Evolutionary conservation across 345 rosid species (phyloP), one percentile per base, ranked within the genome.

Genomic region (Hibiscus tridactylites): DNA sequence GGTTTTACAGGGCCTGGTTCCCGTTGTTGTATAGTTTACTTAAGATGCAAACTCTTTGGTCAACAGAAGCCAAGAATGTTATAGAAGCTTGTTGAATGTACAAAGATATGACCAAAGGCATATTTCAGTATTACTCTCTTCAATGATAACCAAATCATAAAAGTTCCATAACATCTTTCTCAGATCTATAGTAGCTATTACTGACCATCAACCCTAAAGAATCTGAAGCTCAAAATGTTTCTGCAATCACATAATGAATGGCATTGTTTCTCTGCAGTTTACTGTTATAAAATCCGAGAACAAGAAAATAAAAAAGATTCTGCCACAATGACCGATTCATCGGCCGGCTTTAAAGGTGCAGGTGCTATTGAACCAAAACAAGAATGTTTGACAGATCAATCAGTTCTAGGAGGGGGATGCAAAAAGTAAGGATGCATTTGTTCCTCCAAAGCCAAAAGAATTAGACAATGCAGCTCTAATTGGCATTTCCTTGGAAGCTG

Each of bases 391-490:
- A 39, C 21, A 49, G 59, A 26, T 57, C 15, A 58, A 65, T 42
- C 29, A 28, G 47, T 70, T 70, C 66, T 74, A 75, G 9, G 68
- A 68, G 26, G 80, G 77, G 56, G 89, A 44, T 3, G 88, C 58
- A 78, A 95, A 82, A 56, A 95, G 82, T 66, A 89, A 82, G 63
- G 92, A 92, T 31, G 97, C 91, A 75, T 95, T 92, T 42, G 98
- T 89, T 73, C 98, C 99, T 68, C 99, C 97, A 74, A 92, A 95
- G 71, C 92, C 99, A 71, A 95, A 95, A 50, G 97, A 92, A 76
- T 89, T 89, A 6, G 97, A 92, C 87, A 95, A 70, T n/a, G 94
- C 89, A 11, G 88, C 91, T 74, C 79, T 74, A 76, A 92, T 28
- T 6, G 61, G 81, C 97, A 92, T 87, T 85, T 90, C 80, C 70